These are phyloP conservation scores for Boletus rubroflammeus DNA, from an alignment of 768 basidiomycete genomes.

Conservation along the genomic window DNA sequence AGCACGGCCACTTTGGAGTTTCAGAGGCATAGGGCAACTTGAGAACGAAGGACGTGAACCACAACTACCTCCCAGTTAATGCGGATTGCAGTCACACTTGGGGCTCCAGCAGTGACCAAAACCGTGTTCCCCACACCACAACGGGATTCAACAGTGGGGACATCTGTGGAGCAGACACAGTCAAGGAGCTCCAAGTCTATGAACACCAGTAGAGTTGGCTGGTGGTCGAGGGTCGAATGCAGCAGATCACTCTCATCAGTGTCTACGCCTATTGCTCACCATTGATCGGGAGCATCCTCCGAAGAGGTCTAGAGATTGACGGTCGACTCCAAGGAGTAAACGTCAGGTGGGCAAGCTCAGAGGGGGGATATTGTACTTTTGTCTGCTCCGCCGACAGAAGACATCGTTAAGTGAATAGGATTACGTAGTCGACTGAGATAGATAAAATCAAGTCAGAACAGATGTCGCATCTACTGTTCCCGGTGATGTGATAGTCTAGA, in stretches of 20 bases:
- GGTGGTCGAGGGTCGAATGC: neutral
- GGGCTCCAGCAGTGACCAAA: neutral
- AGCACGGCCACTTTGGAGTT: no score
- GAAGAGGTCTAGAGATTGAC: neutral
- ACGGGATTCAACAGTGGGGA: neutral
- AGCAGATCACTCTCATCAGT: neutral
- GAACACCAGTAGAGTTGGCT: neutral
- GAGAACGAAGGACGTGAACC: neutral
- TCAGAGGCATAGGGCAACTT: neutral
- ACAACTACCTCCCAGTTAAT: neutral
- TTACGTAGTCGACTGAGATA: neutral
- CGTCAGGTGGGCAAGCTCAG: neutral
- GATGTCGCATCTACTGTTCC: neutral
- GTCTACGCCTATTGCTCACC: neutral
- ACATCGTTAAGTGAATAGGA: neutral
- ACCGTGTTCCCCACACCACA: neutral
- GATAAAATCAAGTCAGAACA: neutral
- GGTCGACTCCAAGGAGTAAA: neutral
- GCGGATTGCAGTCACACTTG: neutral
- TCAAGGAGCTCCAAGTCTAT: neutral
- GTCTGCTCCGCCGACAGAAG: neutral
- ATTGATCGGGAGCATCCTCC: neutral
- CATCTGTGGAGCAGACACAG: neutral
- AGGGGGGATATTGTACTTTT: slow-evolving; percentile 1
- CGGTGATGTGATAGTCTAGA: slow-evolving; percentile 20